These are phyloP conservation scores for Penicillium verhagenii DNA, from an alignment of 495 filamentous ascomycete genomes.

Conservation along the genomic window DNA sequence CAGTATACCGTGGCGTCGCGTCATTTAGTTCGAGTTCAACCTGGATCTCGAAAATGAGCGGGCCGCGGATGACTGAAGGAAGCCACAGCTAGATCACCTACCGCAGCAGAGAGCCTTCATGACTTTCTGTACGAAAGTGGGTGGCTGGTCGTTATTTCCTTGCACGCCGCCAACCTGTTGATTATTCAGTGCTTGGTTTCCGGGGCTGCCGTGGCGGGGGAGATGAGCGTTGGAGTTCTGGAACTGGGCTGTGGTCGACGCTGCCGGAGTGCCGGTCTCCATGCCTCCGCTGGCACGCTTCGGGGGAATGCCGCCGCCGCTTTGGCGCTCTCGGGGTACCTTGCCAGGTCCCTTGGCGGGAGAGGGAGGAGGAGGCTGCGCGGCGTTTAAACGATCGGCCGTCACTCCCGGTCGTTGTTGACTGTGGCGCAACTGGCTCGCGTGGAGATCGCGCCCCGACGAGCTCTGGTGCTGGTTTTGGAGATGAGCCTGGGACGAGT, in stretches of 20 bases:
- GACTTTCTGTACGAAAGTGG: constrained; percentile 61
- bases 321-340: constrained; percentile 71
- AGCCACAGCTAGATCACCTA: constrained; percentile 44
- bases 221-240: constrained; percentile 86
- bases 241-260: constrained; percentile 86
- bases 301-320: constrained; percentile 65
- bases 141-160: constrained; percentile 47
- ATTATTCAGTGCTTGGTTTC: constrained; percentile 54
- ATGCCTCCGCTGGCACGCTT: constrained; percentile 78
- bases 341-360: constrained; percentile 80
- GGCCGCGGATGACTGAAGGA: constrained; percentile 11
- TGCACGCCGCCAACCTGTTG: constrained; percentile 44
- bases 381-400: constrained; percentile 94
- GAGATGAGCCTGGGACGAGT: constrained; percentile 71
- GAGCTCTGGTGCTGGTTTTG: constrained; percentile 75
- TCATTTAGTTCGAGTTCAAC: constrained; percentile 28
- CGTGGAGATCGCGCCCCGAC: constrained; percentile 75
- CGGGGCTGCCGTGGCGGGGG: constrained; percentile 57
- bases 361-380: constrained; percentile 86
- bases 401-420: constrained; percentile 65
- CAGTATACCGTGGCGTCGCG: constrained; percentile 15
- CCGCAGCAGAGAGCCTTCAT: constrained; percentile 83
- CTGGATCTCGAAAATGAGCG: constrained; percentile 33
- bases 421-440: constrained; percentile 58
- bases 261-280: constrained; percentile 74